These are phyloP conservation scores for Penicillium verhagenii DNA, from an alignment of 495 filamentous ascomycete genomes.

Conservation along the genomic window DNA sequence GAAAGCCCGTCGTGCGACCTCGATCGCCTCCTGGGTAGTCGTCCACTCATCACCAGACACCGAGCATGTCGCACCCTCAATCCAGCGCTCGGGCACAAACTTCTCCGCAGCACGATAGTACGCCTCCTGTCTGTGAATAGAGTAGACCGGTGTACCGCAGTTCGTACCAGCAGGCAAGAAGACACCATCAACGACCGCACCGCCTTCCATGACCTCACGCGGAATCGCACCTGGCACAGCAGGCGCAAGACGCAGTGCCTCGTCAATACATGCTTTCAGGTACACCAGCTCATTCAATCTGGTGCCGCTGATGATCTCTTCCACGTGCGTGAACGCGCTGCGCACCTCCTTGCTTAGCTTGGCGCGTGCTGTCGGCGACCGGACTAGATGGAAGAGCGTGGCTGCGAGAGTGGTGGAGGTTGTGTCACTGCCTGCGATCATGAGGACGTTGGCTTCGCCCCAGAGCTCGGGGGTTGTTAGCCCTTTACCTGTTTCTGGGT, in stretches of 20 bases:
- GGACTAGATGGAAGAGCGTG: conserved; percentile 62
- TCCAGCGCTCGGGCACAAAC: conserved; percentile 56
- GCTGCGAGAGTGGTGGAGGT: conserved; percentile 57
- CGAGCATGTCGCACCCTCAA: conserved; percentile 38
- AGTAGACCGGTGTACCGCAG: conserved; percentile 53
- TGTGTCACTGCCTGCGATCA: conserved; percentile 58
- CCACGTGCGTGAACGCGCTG: conserved; percentile 45
- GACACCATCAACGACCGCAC: conserved; percentile 52
- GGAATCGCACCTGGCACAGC: conserved; percentile 57
- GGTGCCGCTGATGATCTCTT: conserved; percentile 55
- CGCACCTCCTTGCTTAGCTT: conserved; percentile 54
- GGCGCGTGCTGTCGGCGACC: conserved; percentile 43
- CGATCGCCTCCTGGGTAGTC: conserved; percentile 38
- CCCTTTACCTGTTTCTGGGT: conserved; percentile 60
- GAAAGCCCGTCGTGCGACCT: conserved; percentile 45
- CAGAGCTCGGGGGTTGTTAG: conserved; percentile 66
- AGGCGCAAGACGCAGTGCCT: conserved; percentile 63
- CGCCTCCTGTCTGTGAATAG: conserved; percentile 53
- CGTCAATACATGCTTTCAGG: conserved; percentile 61
- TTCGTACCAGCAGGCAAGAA: conserved; percentile 52
- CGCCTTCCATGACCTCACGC: conserved; percentile 56
- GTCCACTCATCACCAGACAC: conserved; percentile 24
- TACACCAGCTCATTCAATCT: conserved; percentile 50
- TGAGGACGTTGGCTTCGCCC: conserved; percentile 67
- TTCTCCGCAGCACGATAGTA: conserved; percentile 53